phyloP scores from a whole-genome alignment of 345 rosid genomes.

The Jatropha curcas region DNA sequence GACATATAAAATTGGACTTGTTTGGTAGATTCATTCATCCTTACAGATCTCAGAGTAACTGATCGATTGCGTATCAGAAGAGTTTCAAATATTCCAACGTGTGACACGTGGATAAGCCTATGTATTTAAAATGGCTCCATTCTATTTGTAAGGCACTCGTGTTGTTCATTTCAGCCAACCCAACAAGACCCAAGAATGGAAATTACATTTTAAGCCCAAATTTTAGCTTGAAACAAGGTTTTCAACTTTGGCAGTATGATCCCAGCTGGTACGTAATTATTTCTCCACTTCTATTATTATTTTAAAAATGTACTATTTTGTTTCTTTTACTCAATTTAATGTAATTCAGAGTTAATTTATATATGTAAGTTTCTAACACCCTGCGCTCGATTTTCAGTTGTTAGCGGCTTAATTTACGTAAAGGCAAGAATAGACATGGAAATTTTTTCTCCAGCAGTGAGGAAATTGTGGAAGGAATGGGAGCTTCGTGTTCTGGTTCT shows the following conservation, averaged over 20 bases:
- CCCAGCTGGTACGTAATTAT: background rate
- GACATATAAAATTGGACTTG: no score
- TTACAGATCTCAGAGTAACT: no score
- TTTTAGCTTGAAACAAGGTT: background rate
- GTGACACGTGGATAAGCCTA: background rate
- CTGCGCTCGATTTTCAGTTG: background rate
- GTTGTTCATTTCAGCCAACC: no score
- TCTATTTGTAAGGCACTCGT: no score
- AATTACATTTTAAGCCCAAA: no score
- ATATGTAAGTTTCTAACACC: no score
- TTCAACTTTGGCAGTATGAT: background rate
- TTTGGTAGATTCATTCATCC: no score
- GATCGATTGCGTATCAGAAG: background rate
- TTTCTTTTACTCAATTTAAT: background rate
- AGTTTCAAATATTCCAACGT: background rate
- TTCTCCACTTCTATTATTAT: background rate
- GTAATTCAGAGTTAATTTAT: no score
- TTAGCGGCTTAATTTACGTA: background rate
- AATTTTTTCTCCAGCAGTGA: background rate
- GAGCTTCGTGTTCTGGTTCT: background rate
- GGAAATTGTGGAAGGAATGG: conserved; percentile 3
- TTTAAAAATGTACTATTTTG: background rate
- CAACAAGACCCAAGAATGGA: no score
- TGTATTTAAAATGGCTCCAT: no score
- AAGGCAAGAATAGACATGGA: background rate